Conservation (phyloP, 2,329 filamentous ascomycete species). For the Neofusicoccum ribis region DNA sequence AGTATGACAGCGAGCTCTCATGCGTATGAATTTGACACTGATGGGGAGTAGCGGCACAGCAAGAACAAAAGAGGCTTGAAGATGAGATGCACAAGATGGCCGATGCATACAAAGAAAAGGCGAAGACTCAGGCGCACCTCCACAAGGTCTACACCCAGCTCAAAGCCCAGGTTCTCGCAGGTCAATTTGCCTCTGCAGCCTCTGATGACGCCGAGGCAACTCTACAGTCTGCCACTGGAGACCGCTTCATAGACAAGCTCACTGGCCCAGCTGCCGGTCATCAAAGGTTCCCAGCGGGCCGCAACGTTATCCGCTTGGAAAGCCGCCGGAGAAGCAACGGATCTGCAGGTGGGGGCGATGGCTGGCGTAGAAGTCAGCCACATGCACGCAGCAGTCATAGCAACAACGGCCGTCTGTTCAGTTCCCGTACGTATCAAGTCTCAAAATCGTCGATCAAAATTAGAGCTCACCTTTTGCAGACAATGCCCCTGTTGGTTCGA, state of each 20-base stretch:
- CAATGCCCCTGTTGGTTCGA: constrained; percentile 26
- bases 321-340: constrained; percentile 16
- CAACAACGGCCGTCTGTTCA: not conserved
- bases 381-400: constrained; percentile 19
- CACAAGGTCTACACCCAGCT: constrained; percentile 62
- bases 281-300: not conserved
- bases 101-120: constrained; percentile 69
- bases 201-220: constrained; percentile 46
- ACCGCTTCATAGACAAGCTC: constrained; percentile 28
- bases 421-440: not conserved
- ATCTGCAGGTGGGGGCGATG: constrained; percentile 9
- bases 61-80: constrained; percentile 63
- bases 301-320: not conserved
- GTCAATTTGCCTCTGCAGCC: constrained; percentile 56
- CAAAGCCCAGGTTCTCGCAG: constrained; percentile 56
- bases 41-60: constrained; percentile 51
- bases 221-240: constrained; percentile 26
- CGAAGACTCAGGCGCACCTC: constrained; percentile 65
- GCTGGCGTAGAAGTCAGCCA: constrained; percentile 27
- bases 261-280: constrained; percentile 27
- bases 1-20: constrained; percentile 45
- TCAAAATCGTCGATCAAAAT: not conserved
- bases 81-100: constrained; percentile 72
- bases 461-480: constrained; percentile 23
- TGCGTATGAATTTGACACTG: not conserved